Percentiles rank a stretch among this genome's conserved stretches.
Conservation (phyloP, 768 basidiomycete genomes). For the Mycena rebaudengoi region DNA sequence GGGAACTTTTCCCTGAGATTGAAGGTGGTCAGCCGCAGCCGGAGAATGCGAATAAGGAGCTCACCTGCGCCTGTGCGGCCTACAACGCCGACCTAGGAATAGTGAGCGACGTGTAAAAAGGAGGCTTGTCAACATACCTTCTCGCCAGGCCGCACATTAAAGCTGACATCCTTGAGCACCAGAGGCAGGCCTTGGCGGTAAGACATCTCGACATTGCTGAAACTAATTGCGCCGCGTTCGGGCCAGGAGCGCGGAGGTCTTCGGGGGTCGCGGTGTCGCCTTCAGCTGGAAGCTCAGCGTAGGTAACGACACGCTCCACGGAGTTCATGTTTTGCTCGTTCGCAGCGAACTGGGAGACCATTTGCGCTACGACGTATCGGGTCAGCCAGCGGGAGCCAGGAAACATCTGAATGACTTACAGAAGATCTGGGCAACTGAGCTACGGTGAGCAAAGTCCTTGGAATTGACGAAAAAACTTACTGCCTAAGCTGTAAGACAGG, state of each 20-base stretch:
- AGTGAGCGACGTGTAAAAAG: background rate
- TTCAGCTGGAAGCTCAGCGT: conserved; percentile 68
- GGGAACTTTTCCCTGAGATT: conserved; percentile 58
- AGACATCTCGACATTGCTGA: conserved; percentile 59
- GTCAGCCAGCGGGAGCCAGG: background rate
- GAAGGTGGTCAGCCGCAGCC: background rate
- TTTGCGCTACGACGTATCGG: conserved; percentile 50
- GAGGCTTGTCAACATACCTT: conserved; percentile 42
- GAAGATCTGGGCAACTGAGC: conserved; percentile 59
- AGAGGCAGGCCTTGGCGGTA: conserved; percentile 73
- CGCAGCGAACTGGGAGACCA: conserved; percentile 63
- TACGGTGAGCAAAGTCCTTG: background rate
- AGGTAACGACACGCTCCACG: conserved; percentile 74
- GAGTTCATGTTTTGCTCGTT: conserved; percentile 80
- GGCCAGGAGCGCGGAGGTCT: conserved; percentile 63
- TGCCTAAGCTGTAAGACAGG: conserved; percentile 60
- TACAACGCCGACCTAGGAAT: conserved; percentile 52
- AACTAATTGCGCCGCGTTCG: conserved; percentile 58
- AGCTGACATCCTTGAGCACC: conserved; percentile 68
- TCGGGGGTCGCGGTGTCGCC: conserved; percentile 50
- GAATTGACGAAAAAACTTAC: conserved; percentile 42
- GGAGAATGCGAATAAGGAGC: background rate
- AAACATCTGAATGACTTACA: conserved; percentile 54
- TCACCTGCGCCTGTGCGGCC: conserved; percentile 49
- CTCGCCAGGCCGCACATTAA: conserved; percentile 66